phyloP scores from a whole-genome alignment of 441 rosid species.

The Theobroma grandiflorum region DNA sequence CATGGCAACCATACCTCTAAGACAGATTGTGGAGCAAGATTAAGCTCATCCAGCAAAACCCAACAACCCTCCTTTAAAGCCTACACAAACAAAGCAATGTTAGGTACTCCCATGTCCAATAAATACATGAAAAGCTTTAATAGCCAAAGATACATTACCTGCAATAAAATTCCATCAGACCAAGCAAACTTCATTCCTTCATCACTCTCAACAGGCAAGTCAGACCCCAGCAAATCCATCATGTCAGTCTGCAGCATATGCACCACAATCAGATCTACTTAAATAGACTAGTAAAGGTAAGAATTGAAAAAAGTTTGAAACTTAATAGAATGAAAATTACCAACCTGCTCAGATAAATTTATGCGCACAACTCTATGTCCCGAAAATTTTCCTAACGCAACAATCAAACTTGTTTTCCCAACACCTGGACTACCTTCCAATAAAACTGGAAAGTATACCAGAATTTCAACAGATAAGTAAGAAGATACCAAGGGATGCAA shows the following conservation, averaged over 20 bases:
- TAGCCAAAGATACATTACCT: conserved; percentile 52
- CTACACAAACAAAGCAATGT: conserved; percentile 42
- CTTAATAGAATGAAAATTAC: conserved; percentile 23
- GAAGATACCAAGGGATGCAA: conserved; percentile 21
- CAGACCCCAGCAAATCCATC: conserved; percentile 99
- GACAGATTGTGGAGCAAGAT: conserved; percentile 99
- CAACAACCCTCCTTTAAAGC: conserved; percentile 98
- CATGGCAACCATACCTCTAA: conserved; percentile 63
- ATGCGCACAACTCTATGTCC: conserved; percentile 98
- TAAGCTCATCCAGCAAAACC: conserved; percentile 98
- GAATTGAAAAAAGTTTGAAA: conserved; percentile 24
- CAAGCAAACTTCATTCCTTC: conserved; percentile 96
- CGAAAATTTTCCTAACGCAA: conserved; percentile 92
- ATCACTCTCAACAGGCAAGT: conserved; percentile 89
- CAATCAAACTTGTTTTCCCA: conserved; percentile 96
- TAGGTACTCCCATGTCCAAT: conserved; percentile 9
- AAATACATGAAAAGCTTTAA: conserved; percentile 20
- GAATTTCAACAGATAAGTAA: conserved; percentile 27
- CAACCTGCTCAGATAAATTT: conserved; percentile 98
- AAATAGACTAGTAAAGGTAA: background rate
- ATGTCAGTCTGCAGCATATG: conserved; percentile 86
- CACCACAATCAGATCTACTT: conserved; percentile 30
- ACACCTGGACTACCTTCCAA: conserved; percentile 99
- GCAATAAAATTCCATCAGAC: conserved; percentile 98
- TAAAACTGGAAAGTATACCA: conserved; percentile 63